Base-by-base conservation (phyloP, 2,329 filamentous ascomycete species). In the Fonsecaea pedrosoi region DNA sequence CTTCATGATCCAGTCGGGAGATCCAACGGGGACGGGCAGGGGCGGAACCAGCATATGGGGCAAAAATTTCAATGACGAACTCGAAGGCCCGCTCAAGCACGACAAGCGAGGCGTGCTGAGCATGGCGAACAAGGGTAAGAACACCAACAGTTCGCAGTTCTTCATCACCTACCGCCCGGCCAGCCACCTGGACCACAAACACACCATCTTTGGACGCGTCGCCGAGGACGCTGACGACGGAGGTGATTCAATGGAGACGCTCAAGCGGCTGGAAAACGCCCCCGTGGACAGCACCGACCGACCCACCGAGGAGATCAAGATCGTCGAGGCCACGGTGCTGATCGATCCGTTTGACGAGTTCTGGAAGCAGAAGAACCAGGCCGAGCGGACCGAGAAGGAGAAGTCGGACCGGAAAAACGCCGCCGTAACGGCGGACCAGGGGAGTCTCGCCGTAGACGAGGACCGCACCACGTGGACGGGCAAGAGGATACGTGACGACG, bases 121-220 rank as follows among this genome's bases (percentile, higher is more conserved):
- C 72, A 99, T 99, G 95, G 95, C 95, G 48, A 99, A 99, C 79
- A 99, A 99, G 77, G 95, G 95, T 66, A 97, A 97, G 76, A 94
- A 97, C 76, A 98, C 94, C 25, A 99, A 99, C 79, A 95, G 92
- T 8, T 92, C 88, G 72, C 95, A 99, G 78, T 99, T 90, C 78
- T 99, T 98, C 83, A 91, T 99, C 75, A 92, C 90, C 0, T 99
- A 99, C 78, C 89, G 92, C 59, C 84, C 91, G 0, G 87, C 90
- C 0, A 89, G 90, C 70, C 95, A 99, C 80, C 85, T 99, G 0
- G 92, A 99, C 78, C 86, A 90, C 67, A 99, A 99, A 76, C 95
- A 99, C 79, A 98, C 95, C n/a, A 91, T 99, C 48, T 99, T 99
- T 74, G 95, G 90, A 1, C 88, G 89, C 42, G 88, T 98, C 0